A percentile compares a stretch with the other conserved stretches of the same genome.
Conservation (phyloP, 371 early-diverging fungal genomes). For the Zychaea mexicana region DNA sequence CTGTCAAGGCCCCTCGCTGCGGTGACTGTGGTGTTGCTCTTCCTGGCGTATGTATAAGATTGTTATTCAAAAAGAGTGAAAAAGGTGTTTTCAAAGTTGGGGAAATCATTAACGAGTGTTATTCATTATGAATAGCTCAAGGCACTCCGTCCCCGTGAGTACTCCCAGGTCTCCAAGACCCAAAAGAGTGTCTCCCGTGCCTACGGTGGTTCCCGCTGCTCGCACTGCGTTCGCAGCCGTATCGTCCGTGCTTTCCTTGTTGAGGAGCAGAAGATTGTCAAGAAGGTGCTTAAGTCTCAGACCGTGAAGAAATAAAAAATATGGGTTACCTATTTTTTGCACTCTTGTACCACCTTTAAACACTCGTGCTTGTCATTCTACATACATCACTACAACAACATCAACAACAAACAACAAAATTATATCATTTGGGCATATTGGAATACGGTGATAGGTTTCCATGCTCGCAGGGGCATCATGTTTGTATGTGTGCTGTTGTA, state of each 20-base stretch:
- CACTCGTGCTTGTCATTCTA: too few relatives aligned
- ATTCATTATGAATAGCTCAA: constrained; percentile 63
- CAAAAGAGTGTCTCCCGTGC: constrained; percentile 95
- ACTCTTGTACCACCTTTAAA: too few relatives aligned
- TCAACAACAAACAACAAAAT: too few relatives aligned
- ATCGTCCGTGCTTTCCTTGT: constrained; percentile 98
- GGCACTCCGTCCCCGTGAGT: constrained; percentile 91
- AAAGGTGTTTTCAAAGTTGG: not conserved
- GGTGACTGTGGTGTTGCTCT: constrained; percentile 96
- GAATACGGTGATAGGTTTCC: too few relatives aligned
- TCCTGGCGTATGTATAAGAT: constrained; percentile 73
- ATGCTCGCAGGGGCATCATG: too few relatives aligned
- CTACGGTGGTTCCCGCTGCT: constrained; percentile 97
- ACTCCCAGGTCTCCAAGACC: constrained; percentile 88
- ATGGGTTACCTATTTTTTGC: not conserved
- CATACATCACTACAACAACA: too few relatives aligned
- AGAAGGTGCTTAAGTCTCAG: constrained; percentile 93
- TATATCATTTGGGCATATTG: too few relatives aligned
- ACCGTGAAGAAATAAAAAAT: constrained; percentile 26
- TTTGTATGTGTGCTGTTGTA: too few relatives aligned
- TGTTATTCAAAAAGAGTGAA: not conserved
- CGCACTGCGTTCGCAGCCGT: constrained; percentile 90
- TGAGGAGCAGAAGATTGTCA: constrained; percentile 99
- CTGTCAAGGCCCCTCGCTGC: constrained; percentile 91
- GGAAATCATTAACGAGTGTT: not conserved